Base-by-base conservation (phyloP, 306 rosid genomes). In the Rosa multiflora region DNA sequence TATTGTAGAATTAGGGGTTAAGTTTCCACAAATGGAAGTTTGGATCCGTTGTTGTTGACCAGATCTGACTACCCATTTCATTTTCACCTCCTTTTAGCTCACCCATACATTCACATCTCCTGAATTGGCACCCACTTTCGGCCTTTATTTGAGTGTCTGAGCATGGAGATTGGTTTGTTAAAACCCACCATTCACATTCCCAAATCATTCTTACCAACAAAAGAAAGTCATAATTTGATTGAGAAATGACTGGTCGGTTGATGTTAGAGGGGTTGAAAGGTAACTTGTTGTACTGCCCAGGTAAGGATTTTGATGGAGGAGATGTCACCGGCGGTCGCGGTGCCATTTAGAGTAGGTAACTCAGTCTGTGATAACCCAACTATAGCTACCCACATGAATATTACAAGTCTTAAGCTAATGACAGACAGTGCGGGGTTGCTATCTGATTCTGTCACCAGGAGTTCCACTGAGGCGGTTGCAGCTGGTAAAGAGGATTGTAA, bases 291-390 rank as follows among this genome's bases (percentile, higher is more conserved):
- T 84, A 67, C 87, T 78, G 40, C 83, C 74, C 77, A 83, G 90
- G 84, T 84, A 89, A 85, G 84, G 85, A 81, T 81, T 87, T 90
- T 88, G 80, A 90, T 92, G 96, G 97, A 92, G 90, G 96, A 88
- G 88, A 86, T 92, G 88, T 86, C 90, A 73, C 79, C 87, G 63
- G 87, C 86, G 48, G 88, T 88, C 58, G 74, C 83, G 21, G 89
- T 92, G 88, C 90, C 97, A 81, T 89, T 92, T 77, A 78, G 85
- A 81, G 87, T 92, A 90, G 94, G 92, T 88, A 90, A 92, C 84
- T 88, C 87, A 62, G 89, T 89, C 85, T 90, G 88, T 82, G 94
- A 92, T 87, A 90, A 86, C 77, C 79, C 96, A 82, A 79, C 81
- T 61, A 48, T 83, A 85, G 90, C 84, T 73, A 77, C 84, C 76